Conservation (phyloP, 1,284 basidiomycete genomes). For the Pseudozyma sp. region DNA sequence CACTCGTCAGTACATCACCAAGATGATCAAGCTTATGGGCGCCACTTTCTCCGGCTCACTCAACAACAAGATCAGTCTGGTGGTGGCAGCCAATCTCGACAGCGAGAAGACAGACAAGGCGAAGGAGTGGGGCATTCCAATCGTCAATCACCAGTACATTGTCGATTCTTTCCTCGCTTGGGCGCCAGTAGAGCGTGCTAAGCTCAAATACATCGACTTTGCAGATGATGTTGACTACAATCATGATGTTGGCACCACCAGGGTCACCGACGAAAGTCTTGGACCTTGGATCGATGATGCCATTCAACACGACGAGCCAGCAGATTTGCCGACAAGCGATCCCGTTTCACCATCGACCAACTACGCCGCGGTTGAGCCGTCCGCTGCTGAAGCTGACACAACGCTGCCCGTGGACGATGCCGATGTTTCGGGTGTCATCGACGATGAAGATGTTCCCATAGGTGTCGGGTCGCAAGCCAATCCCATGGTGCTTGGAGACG, state of each 20-base stretch:
- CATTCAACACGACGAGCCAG: conserved; percentile 43
- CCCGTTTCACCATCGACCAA: conserved; percentile 7
- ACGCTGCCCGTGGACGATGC: too few species aligned
- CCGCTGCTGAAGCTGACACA: background rate
- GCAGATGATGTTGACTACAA: conserved; percentile 38
- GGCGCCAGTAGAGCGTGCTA: conserved; percentile 32
- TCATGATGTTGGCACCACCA: conserved; percentile 23
- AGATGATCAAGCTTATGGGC: conserved; percentile 80
- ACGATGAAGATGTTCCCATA: background rate
- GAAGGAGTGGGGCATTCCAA: conserved; percentile 80
- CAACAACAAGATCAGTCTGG: conserved; percentile 76
- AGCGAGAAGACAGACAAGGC: conserved; percentile 83
- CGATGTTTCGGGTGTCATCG: background rate
- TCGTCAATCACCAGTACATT: conserved; percentile 89
- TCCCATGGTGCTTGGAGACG: too few species aligned
- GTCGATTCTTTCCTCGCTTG: conserved; percentile 79
- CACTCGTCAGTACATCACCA: conserved; percentile 85
- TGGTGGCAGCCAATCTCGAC: conserved; percentile 82
- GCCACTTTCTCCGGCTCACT: conserved; percentile 84
- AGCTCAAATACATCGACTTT: conserved; percentile 50
- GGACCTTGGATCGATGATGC: conserved; percentile 50
- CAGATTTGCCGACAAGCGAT: conserved; percentile 38
- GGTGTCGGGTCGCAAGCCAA: conserved; percentile 5
- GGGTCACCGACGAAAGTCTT: conserved; percentile 42
- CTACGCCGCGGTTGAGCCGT: conserved; percentile 11